Evolutionary conservation across 75 land plant genomes (phyloP).

Genomic region (Pinus tabuliformis): DNA sequence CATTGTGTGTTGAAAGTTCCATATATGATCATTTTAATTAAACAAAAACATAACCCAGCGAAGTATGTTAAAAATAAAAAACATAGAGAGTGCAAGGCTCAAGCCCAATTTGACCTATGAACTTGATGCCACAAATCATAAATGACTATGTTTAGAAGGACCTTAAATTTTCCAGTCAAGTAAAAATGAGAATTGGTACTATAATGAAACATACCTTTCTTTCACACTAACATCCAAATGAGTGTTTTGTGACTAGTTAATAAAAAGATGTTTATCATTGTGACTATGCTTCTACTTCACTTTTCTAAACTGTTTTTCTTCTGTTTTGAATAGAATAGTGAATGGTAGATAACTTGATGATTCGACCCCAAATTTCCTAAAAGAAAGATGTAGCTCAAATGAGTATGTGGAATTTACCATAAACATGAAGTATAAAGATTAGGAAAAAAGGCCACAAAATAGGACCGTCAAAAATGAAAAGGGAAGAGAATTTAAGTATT

Average conservation of each 20-base stretch:
- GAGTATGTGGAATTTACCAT: too few relatives aligned
- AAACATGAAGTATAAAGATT: too few relatives aligned
- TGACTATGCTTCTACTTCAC: background rate
- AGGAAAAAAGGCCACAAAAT: too few relatives aligned
- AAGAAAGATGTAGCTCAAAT: too few relatives aligned
- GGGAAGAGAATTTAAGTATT: too few relatives aligned
- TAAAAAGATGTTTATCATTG: background rate
- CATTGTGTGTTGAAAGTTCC: background rate
- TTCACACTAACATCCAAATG: background rate
- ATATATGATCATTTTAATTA: background rate
- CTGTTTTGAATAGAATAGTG: slow-evolving; percentile 6
- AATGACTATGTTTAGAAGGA: background rate
- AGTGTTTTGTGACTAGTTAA: background rate
- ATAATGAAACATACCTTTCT: background rate
- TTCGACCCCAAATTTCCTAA: too few relatives aligned
- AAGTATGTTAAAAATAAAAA: background rate
- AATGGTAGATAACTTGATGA: too few relatives aligned
- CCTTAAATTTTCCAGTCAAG: background rate
- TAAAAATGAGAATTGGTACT: background rate
- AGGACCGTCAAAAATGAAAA: too few relatives aligned
- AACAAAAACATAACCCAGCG: background rate
- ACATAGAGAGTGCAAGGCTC: background rate
- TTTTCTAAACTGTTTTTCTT: background rate
- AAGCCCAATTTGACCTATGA: background rate
- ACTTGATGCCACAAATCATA: too few relatives aligned